Conservation (phyloP, 2,329 filamentous ascomycete species). For the Plenodomus tracheiphilus region DNA sequence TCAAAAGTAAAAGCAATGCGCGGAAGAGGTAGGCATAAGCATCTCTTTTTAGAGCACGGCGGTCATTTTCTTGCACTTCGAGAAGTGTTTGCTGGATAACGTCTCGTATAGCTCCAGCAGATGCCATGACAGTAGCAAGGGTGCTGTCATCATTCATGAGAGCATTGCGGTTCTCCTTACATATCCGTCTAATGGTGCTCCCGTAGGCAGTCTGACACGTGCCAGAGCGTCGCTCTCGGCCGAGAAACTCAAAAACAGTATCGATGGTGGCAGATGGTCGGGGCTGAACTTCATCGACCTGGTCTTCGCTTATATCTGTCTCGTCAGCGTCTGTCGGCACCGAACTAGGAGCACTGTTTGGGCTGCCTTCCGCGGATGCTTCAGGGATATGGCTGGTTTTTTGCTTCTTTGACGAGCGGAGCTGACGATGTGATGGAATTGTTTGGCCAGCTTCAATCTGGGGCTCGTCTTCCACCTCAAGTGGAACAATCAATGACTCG, state of each 20-base stretch:
- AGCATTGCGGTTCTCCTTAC: conserved; percentile 5
- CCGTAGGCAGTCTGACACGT: conserved; percentile 22
- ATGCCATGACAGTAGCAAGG: conserved; percentile 10
- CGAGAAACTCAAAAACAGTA: conserved; percentile 25
- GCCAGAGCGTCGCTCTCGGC: conserved; percentile 18
- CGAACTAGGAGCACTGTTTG: too few relatives aligned
- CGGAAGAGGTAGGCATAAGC: conserved; percentile 33
- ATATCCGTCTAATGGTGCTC: conserved; percentile 12
- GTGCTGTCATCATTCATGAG: conserved; percentile 9
- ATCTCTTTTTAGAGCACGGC: conserved; percentile 27
- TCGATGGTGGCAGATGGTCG: conserved; percentile 12
- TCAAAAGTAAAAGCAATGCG: conserved; percentile 16
- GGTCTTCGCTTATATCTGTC: too few relatives aligned
- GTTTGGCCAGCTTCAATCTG: background rate
- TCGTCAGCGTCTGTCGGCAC: background rate
- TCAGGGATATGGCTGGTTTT: background rate
- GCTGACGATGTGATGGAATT: background rate
- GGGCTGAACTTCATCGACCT: conserved; percentile 1
- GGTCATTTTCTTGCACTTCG: conserved; percentile 5
- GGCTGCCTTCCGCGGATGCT: background rate
- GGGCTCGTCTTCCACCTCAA: background rate
- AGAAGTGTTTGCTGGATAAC: conserved; percentile 9
- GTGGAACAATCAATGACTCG: too few relatives aligned
- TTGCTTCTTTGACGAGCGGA: background rate
- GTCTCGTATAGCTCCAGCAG: conserved; percentile 5